These are phyloP conservation scores for Lepraria neglecta DNA, from an alignment of 495 filamentous ascomycete genomes.

Conservation along the genomic window DNA sequence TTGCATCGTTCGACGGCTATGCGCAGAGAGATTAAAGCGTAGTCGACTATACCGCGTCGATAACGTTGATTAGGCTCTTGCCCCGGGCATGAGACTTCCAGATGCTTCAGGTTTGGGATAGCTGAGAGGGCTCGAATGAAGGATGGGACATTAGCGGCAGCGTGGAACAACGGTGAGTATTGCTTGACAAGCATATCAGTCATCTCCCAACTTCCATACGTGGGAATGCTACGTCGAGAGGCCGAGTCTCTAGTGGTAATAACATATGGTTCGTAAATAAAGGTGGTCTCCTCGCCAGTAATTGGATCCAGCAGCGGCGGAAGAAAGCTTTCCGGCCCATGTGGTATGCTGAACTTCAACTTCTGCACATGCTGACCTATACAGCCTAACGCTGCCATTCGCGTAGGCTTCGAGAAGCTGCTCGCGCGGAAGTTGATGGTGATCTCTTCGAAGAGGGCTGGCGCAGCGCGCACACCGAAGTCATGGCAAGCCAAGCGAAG, in stretches of 20 bases:
- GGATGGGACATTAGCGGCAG: constrained; percentile 72
- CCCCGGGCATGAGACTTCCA: constrained; percentile 65
- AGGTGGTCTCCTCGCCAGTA: constrained; percentile 64
- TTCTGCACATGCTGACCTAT: constrained; percentile 67
- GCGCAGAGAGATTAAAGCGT: constrained; percentile 71
- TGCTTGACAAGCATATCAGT: constrained; percentile 68
- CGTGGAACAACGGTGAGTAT: constrained; percentile 76
- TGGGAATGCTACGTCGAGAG: constrained; percentile 46
- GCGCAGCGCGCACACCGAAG: constrained; percentile 42
- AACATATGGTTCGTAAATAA: constrained; percentile 66
- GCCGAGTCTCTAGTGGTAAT: constrained; percentile 35
- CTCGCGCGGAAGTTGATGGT: constrained; percentile 54
- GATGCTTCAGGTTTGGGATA: constrained; percentile 57
- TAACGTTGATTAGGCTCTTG: constrained; percentile 60
- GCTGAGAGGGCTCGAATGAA: constrained; percentile 64
- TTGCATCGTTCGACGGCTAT: constrained; percentile 66
- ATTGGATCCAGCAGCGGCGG: constrained; percentile 65
- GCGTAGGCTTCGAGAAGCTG: constrained; percentile 61
- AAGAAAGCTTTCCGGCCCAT: constrained; percentile 64
- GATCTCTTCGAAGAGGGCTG: constrained; percentile 46
- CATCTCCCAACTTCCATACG: constrained; percentile 59
- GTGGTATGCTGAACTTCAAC: constrained; percentile 63
- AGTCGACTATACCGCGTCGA: constrained; percentile 69
- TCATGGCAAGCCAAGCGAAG: constrained; percentile 49
- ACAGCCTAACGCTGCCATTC: constrained; percentile 60